Evolutionary conservation across 2,329 filamentous ascomycete genomes (phyloP).

Genomic region (Cladosporium sp.): DNA sequence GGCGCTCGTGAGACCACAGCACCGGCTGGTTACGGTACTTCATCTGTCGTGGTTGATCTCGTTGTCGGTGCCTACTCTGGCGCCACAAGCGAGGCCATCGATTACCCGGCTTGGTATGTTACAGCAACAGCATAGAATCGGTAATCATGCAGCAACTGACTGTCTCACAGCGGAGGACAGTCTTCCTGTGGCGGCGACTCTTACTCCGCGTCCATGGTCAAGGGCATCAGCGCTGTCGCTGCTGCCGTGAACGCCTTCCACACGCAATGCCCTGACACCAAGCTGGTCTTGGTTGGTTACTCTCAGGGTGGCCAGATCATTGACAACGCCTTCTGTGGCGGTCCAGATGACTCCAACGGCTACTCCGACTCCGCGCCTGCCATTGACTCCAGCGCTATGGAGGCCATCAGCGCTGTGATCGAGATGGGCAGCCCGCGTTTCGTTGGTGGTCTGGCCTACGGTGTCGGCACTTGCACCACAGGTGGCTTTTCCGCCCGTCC

Average conservation of each 20-base stretch:
- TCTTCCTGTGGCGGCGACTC: conserved; percentile 2
- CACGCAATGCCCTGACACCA: conserved; percentile 31
- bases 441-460: conserved; percentile 52
- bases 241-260: conserved; percentile 58
- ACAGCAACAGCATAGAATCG: conserved; percentile 40
- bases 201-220: conserved; percentile 5
- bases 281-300: conserved; percentile 20
- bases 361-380: conserved; percentile 19
- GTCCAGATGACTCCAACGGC: conserved; percentile 42
- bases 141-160: conserved; percentile 17
- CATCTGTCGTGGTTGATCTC: conserved; percentile 37
- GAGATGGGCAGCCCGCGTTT: conserved; percentile 50
- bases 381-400: conserved; percentile 17
- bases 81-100: conserved; percentile 38
- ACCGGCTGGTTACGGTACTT: conserved; percentile 37
- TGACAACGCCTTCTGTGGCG: conserved; percentile 59
- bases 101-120: conserved; percentile 56
- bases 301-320: conserved; percentile 33
- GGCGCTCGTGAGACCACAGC: conserved; percentile 43
- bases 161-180: conserved; percentile 15
- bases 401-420: conserved; percentile 21
- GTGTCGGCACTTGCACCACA: conserved; percentile 58
- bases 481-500: conserved; percentile 43
- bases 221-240: conserved; percentile 57
- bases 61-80: conserved; percentile 39